A percentile compares a stretch with the other conserved stretches of the same genome.
Evolutionary conservation across 2,329 filamentous ascomycete species (phyloP).

Genomic region (Monilinia aucupariae): DNA sequence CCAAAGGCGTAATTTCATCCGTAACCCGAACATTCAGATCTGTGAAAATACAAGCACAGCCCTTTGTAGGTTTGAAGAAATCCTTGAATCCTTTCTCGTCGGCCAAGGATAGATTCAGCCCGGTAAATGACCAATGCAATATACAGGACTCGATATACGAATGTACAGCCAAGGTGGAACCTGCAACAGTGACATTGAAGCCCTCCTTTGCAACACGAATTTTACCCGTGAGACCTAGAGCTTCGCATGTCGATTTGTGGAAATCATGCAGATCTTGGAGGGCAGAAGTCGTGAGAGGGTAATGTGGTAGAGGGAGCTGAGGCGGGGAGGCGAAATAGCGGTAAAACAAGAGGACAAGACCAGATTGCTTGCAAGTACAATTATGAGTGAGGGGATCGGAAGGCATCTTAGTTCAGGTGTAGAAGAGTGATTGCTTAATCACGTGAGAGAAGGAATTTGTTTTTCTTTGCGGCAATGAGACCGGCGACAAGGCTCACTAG

Average conservation of each 20-base stretch:
- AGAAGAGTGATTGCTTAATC: background rate
- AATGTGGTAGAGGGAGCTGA: conserved; percentile 19
- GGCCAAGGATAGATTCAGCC: conserved; percentile 21
- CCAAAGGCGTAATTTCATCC: conserved; percentile 35
- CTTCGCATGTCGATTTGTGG: conserved; percentile 23
- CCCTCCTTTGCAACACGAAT: conserved; percentile 33
- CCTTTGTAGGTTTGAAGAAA: conserved; percentile 33
- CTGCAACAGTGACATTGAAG: conserved; percentile 35
- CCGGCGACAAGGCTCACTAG: background rate
- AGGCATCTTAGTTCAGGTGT: conserved; percentile 6
- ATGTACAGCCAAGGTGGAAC: conserved; percentile 24
- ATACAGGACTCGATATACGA: conserved; percentile 30
- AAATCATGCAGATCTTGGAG: conserved; percentile 24
- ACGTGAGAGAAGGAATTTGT: background rate
- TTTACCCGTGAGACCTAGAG: conserved; percentile 30
- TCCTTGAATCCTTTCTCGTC: conserved; percentile 15
- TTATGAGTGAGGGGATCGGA: conserved; percentile 34
- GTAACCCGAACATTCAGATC: conserved; percentile 27
- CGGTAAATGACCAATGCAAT: conserved; percentile 32
- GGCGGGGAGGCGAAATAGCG: conserved; percentile 33
- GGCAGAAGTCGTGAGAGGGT: conserved; percentile 15
- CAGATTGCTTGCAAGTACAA: conserved; percentile 30
- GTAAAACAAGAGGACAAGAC: conserved; percentile 34
- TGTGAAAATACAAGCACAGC: conserved; percentile 33
- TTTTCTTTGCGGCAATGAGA: background rate